Conservation (phyloP, 108 stramenopile species). For the Cyclostephanos tholiformis region DNA sequence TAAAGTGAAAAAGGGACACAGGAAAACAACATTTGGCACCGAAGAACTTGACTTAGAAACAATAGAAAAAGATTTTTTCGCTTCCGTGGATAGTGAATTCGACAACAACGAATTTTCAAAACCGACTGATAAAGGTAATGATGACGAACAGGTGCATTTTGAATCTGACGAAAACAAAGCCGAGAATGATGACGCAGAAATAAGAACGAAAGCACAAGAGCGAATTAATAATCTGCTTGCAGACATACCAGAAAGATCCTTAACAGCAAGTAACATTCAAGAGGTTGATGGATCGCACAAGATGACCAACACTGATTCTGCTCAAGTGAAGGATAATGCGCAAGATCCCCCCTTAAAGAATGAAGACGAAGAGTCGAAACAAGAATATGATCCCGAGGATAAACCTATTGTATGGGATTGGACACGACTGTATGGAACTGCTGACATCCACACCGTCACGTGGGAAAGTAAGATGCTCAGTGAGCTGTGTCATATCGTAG, state of each 20-base stretch:
- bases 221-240: not conserved
- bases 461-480: constrained; percentile 65
- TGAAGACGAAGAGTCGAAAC: constrained; percentile 6
- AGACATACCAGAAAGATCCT: not conserved
- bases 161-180: not conserved
- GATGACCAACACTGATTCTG: constrained; percentile 1
- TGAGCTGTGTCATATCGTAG: constrained; percentile 53
- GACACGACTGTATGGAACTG: constrained; percentile 52
- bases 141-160: constrained; percentile 1
- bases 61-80: constrained; percentile 30
- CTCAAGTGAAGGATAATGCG: constrained; percentile 2
- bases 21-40: not conserved
- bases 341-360: constrained; percentile 10
- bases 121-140: not conserved
- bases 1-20: constrained; percentile 9
- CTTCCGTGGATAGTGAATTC: constrained; percentile 10
- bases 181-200: not conserved
- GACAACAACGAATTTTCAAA: not conserved
- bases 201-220: not conserved
- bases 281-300: constrained; percentile 22
- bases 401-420: constrained; percentile 66
- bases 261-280: constrained; percentile 3
- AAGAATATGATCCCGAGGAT: constrained; percentile 24
- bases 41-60: constrained; percentile 20
- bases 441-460: constrained; percentile 66